These are phyloP conservation scores for Alnus rubra DNA, from an alignment of 306 rosid genomes.

Conservation along the genomic window DNA sequence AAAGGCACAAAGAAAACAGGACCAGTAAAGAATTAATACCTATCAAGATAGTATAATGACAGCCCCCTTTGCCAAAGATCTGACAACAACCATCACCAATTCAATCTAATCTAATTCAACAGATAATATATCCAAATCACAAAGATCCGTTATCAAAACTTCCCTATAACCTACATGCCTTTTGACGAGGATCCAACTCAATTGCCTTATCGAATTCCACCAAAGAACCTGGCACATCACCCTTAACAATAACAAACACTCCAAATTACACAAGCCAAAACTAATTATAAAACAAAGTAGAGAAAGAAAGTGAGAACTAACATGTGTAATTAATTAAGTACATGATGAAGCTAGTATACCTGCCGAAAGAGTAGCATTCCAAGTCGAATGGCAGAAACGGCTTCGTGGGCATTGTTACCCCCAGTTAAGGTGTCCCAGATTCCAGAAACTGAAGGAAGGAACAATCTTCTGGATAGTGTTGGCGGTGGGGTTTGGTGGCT, in stretches of 20 bases:
- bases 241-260: slow-evolving; percentile 43
- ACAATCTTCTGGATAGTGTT: slow-evolving; percentile 53
- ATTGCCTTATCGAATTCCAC: slow-evolving; percentile 85
- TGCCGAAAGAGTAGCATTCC: slow-evolving; percentile 85
- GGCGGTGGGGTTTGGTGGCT: slow-evolving; percentile 21
- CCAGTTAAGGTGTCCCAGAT: slow-evolving; percentile 86
- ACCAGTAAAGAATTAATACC: slow-evolving; percentile 46
- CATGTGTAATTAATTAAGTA: neutral
- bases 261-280: slow-evolving; percentile 1
- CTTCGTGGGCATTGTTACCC: slow-evolving; percentile 62
- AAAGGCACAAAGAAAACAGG: neutral
- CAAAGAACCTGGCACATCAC: slow-evolving; percentile 73
- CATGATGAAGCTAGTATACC: slow-evolving; percentile 27
- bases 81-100: slow-evolving; percentile 41
- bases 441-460: slow-evolving; percentile 75
- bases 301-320: neutral
- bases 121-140: slow-evolving; percentile 25
- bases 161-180: slow-evolving; percentile 67
- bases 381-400: slow-evolving; percentile 61
- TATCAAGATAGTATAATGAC: slow-evolving; percentile 77
- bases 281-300: neutral
- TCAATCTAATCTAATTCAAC: slow-evolving; percentile 25
- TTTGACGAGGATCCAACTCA: slow-evolving; percentile 84
- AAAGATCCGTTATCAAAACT: slow-evolving; percentile 1
- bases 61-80: slow-evolving; percentile 99